phyloP scores from a whole-genome alignment of 2,329 filamentous ascomycete genomes.

The Penicillium sumatraense region DNA sequence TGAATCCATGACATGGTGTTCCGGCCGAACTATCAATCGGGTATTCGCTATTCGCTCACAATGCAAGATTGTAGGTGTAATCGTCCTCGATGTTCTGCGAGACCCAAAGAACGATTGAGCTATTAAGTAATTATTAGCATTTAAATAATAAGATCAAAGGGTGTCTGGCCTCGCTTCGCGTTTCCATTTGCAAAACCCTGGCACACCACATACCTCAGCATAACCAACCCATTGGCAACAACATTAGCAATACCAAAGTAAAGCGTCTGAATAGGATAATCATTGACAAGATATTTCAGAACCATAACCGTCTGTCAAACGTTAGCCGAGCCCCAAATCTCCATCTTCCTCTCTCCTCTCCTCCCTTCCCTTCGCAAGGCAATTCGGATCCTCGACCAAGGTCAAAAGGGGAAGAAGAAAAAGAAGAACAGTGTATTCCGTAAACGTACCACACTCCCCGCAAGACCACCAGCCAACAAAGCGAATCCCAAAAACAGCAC shows the following conservation, averaged over 20 bases:
- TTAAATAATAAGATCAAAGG: too few relatives aligned
- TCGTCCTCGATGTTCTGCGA: slow-evolving; percentile 76
- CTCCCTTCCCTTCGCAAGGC: too few relatives aligned
- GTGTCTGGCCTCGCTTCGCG: too few relatives aligned
- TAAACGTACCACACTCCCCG: slow-evolving; percentile 63
- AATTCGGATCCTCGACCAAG: too few relatives aligned
- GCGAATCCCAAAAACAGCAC: slow-evolving; percentile 73
- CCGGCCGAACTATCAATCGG: too few relatives aligned
- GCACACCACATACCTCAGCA: slow-evolving; percentile 61
- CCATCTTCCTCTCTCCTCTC: too few relatives aligned
- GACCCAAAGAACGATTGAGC: slow-evolving; percentile 69
- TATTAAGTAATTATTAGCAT: slow-evolving; percentile 34
- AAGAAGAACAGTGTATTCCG: neutral
- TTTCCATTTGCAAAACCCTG: neutral
- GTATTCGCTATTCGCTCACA: slow-evolving; percentile 54
- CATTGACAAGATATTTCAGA: slow-evolving; percentile 67
- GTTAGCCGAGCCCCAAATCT: neutral
- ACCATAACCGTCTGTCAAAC: slow-evolving; percentile 62
- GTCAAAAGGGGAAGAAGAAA: too few relatives aligned
- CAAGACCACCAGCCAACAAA: slow-evolving; percentile 69
- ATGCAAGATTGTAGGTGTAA: slow-evolving; percentile 70
- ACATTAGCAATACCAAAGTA: slow-evolving; percentile 72
- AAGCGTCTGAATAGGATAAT: slow-evolving; percentile 64
- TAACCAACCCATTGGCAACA: slow-evolving; percentile 66
- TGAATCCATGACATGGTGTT: too few relatives aligned